A percentile compares a stretch with the other conserved stretches of the same genome.
Conservation (phyloP, 441 rosid species). For the Corymbia citriodora region DNA sequence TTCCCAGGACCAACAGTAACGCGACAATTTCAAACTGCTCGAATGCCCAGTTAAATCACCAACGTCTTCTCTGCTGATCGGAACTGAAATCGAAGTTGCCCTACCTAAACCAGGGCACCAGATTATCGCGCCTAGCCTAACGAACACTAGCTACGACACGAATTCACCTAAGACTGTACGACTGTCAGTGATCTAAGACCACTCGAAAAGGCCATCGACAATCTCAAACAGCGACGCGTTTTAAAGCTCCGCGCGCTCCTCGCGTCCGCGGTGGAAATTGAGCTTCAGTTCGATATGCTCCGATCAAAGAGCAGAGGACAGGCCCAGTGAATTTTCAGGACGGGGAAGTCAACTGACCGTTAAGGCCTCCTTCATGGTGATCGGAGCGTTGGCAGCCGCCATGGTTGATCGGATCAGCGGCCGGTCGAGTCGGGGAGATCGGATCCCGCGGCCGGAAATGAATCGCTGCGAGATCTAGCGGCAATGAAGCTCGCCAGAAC, state of each 20-base stretch:
- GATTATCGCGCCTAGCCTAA: background rate
- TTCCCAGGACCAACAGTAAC: background rate
- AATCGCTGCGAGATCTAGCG: background rate
- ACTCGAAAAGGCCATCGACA: background rate
- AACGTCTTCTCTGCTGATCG: background rate
- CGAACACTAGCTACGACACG: background rate
- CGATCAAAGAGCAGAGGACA: background rate
- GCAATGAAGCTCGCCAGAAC: background rate
- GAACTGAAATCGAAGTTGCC: background rate
- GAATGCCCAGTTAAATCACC: background rate
- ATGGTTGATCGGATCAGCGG: conserved; percentile 35
- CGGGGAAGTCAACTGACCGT: conserved; percentile 22
- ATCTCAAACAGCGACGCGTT: background rate
- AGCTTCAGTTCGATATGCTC: background rate
- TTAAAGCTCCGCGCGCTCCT: background rate
- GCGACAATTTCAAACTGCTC: background rate
- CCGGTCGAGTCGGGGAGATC: background rate
- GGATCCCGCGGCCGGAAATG: background rate
- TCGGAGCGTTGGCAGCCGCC: conserved; percentile 68
- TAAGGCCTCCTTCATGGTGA: conserved; percentile 53
- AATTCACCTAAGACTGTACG: background rate
- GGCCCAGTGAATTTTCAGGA: background rate
- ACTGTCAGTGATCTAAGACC: background rate
- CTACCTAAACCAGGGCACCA: background rate
- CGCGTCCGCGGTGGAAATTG: background rate